Evolutionary conservation across 176 grass and related monocot species (phyloP).

Genomic region (Rhynchospora pubera): DNA sequence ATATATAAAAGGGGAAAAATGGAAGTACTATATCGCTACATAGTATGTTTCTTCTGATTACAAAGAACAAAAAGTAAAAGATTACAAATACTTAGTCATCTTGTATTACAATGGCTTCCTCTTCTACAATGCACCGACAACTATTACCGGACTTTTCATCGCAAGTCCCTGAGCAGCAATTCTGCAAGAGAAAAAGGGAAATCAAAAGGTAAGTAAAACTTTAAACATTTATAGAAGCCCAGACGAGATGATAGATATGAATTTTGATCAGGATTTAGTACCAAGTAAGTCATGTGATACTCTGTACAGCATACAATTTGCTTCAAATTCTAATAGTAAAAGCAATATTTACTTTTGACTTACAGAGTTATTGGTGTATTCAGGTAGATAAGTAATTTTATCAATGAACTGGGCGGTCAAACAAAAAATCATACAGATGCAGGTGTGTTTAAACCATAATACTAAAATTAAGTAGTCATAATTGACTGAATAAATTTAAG

Average conservation of each 20-base stretch:
- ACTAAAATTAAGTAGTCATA: not conserved
- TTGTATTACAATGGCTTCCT: constrained; percentile 44
- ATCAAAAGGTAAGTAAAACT: not conserved
- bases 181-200: constrained; percentile 34
- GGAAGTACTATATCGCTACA: not conserved
- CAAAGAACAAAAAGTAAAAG: not conserved
- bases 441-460: not conserved
- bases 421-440: not conserved
- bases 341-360: not conserved
- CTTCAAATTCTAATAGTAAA: not conserved
- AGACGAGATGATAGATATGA: too few species aligned
- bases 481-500: not conserved
- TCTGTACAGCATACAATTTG: not conserved
- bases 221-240: not conserved
- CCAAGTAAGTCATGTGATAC: not conserved
- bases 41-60: not conserved
- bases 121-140: constrained; percentile 37
- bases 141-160: constrained; percentile 14
- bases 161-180: constrained; percentile 32
- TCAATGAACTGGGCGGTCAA: not conserved
- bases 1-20: not conserved
- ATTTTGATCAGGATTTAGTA: not conserved
- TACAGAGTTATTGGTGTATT: not conserved
- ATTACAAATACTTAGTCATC: constrained; percentile 21
- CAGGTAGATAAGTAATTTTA: not conserved